Conservation (phyloP, 2,329 filamentous ascomycete species). For the Aspergillus costaricaensis region DNA sequence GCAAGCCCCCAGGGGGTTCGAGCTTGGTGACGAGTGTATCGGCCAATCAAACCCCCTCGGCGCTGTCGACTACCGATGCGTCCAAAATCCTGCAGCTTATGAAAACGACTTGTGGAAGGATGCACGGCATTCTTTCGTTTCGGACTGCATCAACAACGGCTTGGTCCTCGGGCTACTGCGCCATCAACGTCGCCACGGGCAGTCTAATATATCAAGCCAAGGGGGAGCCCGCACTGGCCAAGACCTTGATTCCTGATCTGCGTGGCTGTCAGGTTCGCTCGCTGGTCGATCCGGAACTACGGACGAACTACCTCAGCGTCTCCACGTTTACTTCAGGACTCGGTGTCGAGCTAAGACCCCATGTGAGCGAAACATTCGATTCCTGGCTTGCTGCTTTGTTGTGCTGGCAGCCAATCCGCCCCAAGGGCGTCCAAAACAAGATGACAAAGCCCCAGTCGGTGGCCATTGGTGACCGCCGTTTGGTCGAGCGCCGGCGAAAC, state of each 20-base stretch:
- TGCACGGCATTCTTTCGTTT: slow-evolving; percentile 56
- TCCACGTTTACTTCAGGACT: slow-evolving; percentile 51
- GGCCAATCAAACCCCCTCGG: slow-evolving; percentile 30
- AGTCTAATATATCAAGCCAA: slow-evolving; percentile 55
- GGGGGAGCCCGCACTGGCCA: slow-evolving; percentile 50
- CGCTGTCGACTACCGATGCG: slow-evolving; percentile 48
- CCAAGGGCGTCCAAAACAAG: slow-evolving; percentile 53
- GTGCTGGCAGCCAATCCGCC: slow-evolving; percentile 54
- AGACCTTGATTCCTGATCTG: slow-evolving; percentile 52
- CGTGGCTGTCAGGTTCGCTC: slow-evolving; percentile 53
- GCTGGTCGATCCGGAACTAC: slow-evolving; percentile 49
- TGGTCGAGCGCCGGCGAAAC: slow-evolving; percentile 47
- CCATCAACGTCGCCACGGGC: slow-evolving; percentile 53
- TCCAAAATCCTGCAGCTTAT: slow-evolving; percentile 53
- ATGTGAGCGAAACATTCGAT: slow-evolving; percentile 54
- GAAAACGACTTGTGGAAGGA: slow-evolving; percentile 55
- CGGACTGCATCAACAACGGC: slow-evolving; percentile 44
- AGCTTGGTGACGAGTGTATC: slow-evolving; percentile 29
- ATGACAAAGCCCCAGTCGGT: slow-evolving; percentile 52
- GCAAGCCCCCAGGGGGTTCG: slow-evolving; percentile 35
- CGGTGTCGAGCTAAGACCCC: slow-evolving; percentile 50
- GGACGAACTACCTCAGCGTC: slow-evolving; percentile 51
- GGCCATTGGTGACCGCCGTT: slow-evolving; percentile 45
- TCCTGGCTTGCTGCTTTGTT: slow-evolving; percentile 55
- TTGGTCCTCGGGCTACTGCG: slow-evolving; percentile 55